Conservation (phyloP, 2,329 filamentous ascomycete genomes). For the Sordariomycetes sp. region DNA sequence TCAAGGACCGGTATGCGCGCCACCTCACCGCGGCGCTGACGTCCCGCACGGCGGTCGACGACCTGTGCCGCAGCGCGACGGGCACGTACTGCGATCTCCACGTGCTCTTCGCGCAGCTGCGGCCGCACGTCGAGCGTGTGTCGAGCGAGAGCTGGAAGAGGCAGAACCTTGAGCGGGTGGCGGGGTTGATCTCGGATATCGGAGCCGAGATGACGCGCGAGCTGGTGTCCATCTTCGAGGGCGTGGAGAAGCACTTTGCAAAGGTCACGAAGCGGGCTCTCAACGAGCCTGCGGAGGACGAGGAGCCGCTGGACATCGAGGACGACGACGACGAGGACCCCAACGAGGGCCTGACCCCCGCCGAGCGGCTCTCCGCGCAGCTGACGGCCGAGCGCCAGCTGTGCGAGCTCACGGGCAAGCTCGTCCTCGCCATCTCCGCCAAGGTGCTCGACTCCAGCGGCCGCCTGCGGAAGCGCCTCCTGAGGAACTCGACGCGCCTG, state of each 20-base stretch:
- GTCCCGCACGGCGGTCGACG: constrained; percentile 60
- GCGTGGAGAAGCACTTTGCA: constrained; percentile 68
- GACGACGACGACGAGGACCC: constrained; percentile 41
- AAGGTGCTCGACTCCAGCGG: constrained; percentile 61
- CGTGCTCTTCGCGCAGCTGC: constrained; percentile 65
- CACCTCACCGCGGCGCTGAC: constrained; percentile 60
- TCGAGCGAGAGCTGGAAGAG: constrained; percentile 19
- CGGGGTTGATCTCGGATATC: constrained; percentile 59
- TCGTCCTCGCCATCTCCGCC: constrained; percentile 70
- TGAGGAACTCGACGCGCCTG: constrained; percentile 69
- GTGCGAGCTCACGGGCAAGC: constrained; percentile 75
- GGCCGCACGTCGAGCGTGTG: constrained; percentile 34
- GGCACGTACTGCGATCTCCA: constrained; percentile 74
- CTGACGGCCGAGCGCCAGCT: constrained; percentile 76
- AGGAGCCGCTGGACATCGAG: constrained; percentile 59
- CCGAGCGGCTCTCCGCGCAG: constrained; percentile 51
- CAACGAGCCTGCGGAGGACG: constrained; percentile 58
- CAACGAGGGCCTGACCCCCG: constrained; percentile 36
- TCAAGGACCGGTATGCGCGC: constrained; percentile 46
- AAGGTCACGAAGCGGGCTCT: constrained; percentile 54
- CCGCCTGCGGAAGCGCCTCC: constrained; percentile 59
- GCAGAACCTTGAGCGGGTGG: constrained; percentile 23
- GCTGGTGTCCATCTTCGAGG: constrained; percentile 67
- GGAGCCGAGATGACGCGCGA: constrained; percentile 51
- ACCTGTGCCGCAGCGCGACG: constrained; percentile 65